A percentile compares a stretch with the other conserved stretches of the same genome.
Conservation (phyloP, 345 rosid species). For the Mallotus nudiflorus region DNA sequence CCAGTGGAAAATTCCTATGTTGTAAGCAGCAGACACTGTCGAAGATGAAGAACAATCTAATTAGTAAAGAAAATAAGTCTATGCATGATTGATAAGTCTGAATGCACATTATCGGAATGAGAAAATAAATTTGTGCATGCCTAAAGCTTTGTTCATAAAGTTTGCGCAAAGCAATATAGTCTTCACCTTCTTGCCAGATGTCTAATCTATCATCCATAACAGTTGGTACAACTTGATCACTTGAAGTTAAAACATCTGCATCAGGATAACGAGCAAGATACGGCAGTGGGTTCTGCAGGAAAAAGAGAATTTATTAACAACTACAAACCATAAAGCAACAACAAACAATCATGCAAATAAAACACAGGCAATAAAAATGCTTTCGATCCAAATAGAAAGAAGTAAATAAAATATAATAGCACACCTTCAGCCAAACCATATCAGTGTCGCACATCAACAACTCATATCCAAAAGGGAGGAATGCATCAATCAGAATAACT, state of each 20-base stretch:
- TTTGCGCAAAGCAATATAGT: not conserved
- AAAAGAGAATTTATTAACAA: not conserved
- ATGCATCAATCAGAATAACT: conserved; percentile 78
- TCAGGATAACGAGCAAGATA: conserved; percentile 91
- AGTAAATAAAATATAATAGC: not conserved
- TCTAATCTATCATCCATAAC: conserved; percentile 93
- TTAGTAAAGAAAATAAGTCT: not conserved
- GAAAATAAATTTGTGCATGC: not conserved
- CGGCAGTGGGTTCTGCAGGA: conserved; percentile 83
- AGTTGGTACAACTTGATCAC: conserved; percentile 93
- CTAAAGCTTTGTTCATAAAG: not conserved
- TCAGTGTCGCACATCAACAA: conserved; percentile 97
- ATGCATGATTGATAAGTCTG: no score
- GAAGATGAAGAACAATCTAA: conserved; percentile 18
- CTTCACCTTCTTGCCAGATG: conserved; percentile 90
- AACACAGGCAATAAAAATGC: not conserved
- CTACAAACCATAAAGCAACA: not conserved
- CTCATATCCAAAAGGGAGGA: conserved; percentile 86
- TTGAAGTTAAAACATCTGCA: conserved; percentile 95
- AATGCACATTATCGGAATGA: not conserved
- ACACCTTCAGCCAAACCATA: conserved; percentile 98
- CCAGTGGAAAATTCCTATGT: conserved; percentile 98
- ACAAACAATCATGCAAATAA: not conserved
- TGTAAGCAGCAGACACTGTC: conserved; percentile 84
- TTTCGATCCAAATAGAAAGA: not conserved